Evolutionary conservation across 2,329 filamentous ascomycete species (phyloP), one percentile per base, ranked within the genome.

Genomic region (Aureobasidium sp.): DNA sequence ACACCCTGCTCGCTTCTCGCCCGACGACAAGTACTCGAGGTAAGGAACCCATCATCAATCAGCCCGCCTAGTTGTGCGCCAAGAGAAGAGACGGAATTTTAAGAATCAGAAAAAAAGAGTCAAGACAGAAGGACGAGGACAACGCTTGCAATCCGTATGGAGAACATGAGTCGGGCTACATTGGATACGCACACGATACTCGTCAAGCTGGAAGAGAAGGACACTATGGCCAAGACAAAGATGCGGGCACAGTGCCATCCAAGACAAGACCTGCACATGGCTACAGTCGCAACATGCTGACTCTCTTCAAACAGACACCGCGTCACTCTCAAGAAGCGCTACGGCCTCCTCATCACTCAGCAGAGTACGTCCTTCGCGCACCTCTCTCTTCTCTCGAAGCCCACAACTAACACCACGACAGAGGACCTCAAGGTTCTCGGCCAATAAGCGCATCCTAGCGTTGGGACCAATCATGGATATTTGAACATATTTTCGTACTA

Each of bases 21-120:
- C 94, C 66, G 94, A 99, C 79, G 94, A 99, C 83, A 96, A 97
- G 83, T 97, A 95, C 84, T 96, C 91, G 72, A 81, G 84, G 83
- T 85, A 74, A 57, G 77, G 9, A 36, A 9, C 3, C 5, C 6
- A 45, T 12, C 3, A 5, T 25, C 3, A 42, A 11, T 20, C 9
- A 25, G 12, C 37, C 15, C 11, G 6, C n/a, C 39, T 15, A 3
- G 36, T 44, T n/a, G 48, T 22, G 34, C 49, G 14, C 27, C 34
- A 20, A 14, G 20, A 27, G 25, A 31, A 37, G 15, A 36, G 42
- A 31, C 7, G 31, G 22, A 25, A 34, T 34, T 12, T 9, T 3
- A 12, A 11, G 2, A 12, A 3, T 12, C 2, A 11, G 31, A 12
- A 34, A 34, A 34, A 11, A 29, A 14, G 15, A 27, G n/a, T 20